Percentiles rank a stretch among this genome's conserved stretches.
Evolutionary conservation across 495 filamentous ascomycete species (phyloP).

Genomic region (Opeltia flavorubescens): DNA sequence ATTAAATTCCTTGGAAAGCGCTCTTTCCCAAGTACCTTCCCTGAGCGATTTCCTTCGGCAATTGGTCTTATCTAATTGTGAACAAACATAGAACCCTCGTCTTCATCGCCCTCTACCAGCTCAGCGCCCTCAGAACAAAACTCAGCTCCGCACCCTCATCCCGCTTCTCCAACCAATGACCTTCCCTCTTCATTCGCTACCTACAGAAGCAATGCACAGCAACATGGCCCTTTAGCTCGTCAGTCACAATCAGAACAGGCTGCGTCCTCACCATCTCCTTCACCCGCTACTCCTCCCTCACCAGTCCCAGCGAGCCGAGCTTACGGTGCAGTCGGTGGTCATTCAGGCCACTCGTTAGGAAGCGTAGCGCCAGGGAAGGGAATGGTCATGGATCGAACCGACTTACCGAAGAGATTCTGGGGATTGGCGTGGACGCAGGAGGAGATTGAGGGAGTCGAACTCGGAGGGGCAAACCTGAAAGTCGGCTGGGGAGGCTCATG

Average conservation of each 20-base stretch:
- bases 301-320: slow-evolving; percentile 6
- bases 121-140: neutral
- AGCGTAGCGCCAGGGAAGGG: slow-evolving; percentile 55
- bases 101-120: neutral
- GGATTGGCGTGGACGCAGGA: slow-evolving; percentile 53
- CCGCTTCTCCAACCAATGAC: slow-evolving; percentile 44
- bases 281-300: slow-evolving; percentile 15
- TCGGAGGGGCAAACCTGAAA: slow-evolving; percentile 62
- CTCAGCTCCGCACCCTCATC: slow-evolving; percentile 32
- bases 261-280: neutral
- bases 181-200: slow-evolving; percentile 69
- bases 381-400: slow-evolving; percentile 73
- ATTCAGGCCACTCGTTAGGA: slow-evolving; percentile 53
- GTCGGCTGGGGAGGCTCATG: slow-evolving; percentile 13
- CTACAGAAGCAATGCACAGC: slow-evolving; percentile 85
- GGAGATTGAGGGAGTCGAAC: slow-evolving; percentile 93
- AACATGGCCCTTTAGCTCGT: slow-evolving; percentile 73
- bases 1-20: slow-evolving; percentile 92
- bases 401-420: slow-evolving; percentile 73
- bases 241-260: slow-evolving; percentile 29
- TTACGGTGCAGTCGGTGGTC: slow-evolving; percentile 45
- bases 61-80: slow-evolving; percentile 9
- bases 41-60: slow-evolving; percentile 41
- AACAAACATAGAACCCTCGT: neutral
- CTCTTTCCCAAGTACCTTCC: slow-evolving; percentile 58